These are phyloP conservation scores for Amniculicola lignicola DNA, from an alignment of 495 filamentous ascomycete species.

Conservation along the genomic window DNA sequence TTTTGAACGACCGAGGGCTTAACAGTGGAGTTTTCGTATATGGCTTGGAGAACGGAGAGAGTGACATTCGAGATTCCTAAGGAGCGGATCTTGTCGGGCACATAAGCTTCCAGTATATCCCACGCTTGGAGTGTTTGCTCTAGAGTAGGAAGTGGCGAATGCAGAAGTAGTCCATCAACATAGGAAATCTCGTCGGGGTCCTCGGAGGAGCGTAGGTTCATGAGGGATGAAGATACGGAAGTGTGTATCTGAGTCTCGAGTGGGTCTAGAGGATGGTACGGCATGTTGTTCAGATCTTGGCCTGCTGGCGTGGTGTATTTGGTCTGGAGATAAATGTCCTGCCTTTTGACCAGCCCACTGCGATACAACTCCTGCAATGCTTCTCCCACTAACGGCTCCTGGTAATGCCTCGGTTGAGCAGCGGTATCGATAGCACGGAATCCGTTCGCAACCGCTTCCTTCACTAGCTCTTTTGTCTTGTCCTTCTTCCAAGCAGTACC, in stretches of 20 bases:
- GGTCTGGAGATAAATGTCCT: constrained; percentile 54
- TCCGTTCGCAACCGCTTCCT: constrained; percentile 64
- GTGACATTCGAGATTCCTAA: constrained; percentile 72
- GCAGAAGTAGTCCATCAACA: constrained; percentile 70
- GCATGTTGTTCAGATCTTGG: constrained; percentile 59
- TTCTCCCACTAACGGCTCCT: constrained; percentile 66
- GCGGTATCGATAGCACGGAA: constrained; percentile 77
- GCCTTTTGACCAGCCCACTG: constrained; percentile 55
- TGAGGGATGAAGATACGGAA: constrained; percentile 65
- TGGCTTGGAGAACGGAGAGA: constrained; percentile 50
- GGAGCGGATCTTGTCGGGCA: constrained; percentile 59
- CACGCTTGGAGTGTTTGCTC: constrained; percentile 63
- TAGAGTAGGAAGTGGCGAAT: constrained; percentile 61
- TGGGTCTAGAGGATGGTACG: constrained; percentile 53
- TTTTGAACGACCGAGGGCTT: constrained; percentile 72
- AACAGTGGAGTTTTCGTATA: constrained; percentile 49
- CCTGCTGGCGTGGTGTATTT: constrained; percentile 67
- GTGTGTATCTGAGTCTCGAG: constrained; percentile 61
- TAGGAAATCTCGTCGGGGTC: constrained; percentile 50
- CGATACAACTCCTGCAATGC: constrained; percentile 58
- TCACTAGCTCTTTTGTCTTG: constrained; percentile 61
- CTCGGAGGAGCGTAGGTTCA: constrained; percentile 52
- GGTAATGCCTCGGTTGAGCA: constrained; percentile 75
- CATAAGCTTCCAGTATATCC: constrained; percentile 59
- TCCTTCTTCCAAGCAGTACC: constrained; percentile 90